phyloP scores from a whole-genome alignment of 2,329 filamentous ascomycete species.

The Hymenoscyphus infarciens region DNA sequence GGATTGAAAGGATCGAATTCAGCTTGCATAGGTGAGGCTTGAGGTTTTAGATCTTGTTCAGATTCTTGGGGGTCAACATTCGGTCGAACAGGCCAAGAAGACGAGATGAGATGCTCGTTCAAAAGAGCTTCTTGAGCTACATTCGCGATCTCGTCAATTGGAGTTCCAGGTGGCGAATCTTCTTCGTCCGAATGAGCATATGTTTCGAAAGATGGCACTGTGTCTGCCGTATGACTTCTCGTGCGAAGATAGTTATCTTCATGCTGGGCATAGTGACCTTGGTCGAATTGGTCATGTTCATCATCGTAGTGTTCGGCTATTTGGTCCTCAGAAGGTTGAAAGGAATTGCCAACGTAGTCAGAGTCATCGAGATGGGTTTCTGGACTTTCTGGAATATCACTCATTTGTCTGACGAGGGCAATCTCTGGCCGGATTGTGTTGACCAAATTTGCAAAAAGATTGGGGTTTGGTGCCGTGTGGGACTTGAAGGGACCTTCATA shows the following conservation, averaged over 20 bases:
- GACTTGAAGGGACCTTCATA: neutral
- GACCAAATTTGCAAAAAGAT: conserved; percentile 18
- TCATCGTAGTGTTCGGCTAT: neutral
- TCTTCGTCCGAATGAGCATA: conserved; percentile 27
- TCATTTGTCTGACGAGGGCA: conserved; percentile 6
- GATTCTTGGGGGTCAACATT: conserved; percentile 11
- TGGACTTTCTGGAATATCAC: conserved; percentile 4
- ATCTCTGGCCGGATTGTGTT: conserved; percentile 19
- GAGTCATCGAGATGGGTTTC: neutral
- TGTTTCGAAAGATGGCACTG: conserved; percentile 27
- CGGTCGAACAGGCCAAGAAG: conserved; percentile 15
- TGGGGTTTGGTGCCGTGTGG: conserved; percentile 4
- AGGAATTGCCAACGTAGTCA: neutral
- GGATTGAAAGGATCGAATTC: conserved; percentile 26
- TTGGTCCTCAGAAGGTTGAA: neutral
- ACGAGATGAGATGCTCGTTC: conserved; percentile 19
- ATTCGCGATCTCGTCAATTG: conserved; percentile 20
- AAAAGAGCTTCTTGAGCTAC: conserved; percentile 14
- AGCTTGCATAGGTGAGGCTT: conserved; percentile 15
- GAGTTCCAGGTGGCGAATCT: conserved; percentile 19
- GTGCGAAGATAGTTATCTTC: conserved; percentile 11
- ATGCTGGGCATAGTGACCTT: neutral
- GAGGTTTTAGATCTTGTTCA: conserved; percentile 14
- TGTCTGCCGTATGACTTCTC: conserved; percentile 28
- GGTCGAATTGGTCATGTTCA: neutral